phyloP scores from a whole-genome alignment of 306 rosid genomes.

The Acacia acuminata region DNA sequence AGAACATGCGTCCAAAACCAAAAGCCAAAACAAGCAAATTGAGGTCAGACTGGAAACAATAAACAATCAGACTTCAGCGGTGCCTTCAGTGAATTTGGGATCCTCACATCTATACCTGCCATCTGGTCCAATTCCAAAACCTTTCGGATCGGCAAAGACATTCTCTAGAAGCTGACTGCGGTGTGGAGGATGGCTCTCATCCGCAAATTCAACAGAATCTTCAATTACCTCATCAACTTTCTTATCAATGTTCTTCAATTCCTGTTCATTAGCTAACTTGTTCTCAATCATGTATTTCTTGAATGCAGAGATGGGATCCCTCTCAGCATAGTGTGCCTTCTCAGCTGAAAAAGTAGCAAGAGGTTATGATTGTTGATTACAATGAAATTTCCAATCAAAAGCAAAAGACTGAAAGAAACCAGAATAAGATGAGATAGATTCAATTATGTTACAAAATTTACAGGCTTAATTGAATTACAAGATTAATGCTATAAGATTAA shows the following conservation, averaged over 20 bases:
- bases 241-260: constrained; percentile 77
- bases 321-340: constrained; percentile 85
- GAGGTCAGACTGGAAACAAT: constrained; percentile 24
- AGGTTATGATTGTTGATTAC: neutral
- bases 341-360: constrained; percentile 66
- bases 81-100: constrained; percentile 96
- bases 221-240: constrained; percentile 81
- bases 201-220: constrained; percentile 88
- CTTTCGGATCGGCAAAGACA: constrained; percentile 97
- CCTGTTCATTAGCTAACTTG: constrained; percentile 76
- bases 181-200: constrained; percentile 73
- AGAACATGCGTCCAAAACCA: constrained; percentile 47
- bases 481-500: neutral
- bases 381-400: neutral
- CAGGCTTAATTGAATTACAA: neutral
- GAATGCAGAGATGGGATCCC: constrained; percentile 90
- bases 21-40: constrained; percentile 19
- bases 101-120: constrained; percentile 97
- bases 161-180: constrained; percentile 97
- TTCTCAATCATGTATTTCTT: constrained; percentile 73
- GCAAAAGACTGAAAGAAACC: neutral
- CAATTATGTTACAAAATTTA: neutral
- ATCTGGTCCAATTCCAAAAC: constrained; percentile 97
- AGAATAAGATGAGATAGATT: neutral
- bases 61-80: constrained; percentile 79